phyloP scores from a whole-genome alignment of 2,329 filamentous ascomycete species.

The Thelonectria olida region DNA sequence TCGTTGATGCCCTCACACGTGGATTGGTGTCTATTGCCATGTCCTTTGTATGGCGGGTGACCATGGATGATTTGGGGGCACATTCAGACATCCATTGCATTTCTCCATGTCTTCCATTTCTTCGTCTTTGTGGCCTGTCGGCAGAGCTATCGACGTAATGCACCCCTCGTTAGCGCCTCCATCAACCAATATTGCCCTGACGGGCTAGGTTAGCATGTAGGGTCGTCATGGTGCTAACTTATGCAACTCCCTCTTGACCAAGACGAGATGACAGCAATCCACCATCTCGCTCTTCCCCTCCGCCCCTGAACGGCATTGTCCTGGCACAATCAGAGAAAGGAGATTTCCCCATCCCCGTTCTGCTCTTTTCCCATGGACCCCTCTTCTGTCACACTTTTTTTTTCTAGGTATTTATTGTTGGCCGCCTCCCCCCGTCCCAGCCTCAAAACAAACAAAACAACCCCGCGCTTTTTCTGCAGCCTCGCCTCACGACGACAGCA shows the following conservation, averaged over 20 bases:
- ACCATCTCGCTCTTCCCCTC: constrained; percentile 2
- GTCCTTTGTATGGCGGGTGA: background rate
- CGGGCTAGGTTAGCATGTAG: constrained; percentile 13
- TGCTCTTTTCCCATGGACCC: background rate
- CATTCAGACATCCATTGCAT: no score
- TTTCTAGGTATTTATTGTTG: background rate
- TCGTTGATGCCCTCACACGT: background rate
- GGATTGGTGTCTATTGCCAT: background rate
- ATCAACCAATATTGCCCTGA: constrained; percentile 3
- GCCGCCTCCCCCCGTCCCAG: constrained; percentile 11
- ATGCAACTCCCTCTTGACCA: constrained; percentile 7
- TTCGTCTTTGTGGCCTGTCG: background rate
- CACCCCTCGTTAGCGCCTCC: constrained; percentile 1
- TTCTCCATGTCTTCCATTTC: constrained; percentile 6
- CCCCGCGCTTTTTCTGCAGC: background rate
- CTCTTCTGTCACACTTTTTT: background rate
- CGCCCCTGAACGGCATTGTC: background rate
- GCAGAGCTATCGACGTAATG: constrained; percentile 19
- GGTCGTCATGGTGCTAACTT: constrained; percentile 1
- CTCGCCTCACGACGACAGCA: background rate
- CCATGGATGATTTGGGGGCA: no score
- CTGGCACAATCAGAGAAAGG: constrained; percentile 5
- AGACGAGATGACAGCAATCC: constrained; percentile 17
- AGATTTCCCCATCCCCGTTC: constrained; percentile 5
- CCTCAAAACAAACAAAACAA: background rate